A percentile compares a stretch with the other conserved stretches of the same genome.
Conservation (phyloP, 805 yeast species). For the Candida sakaeoensis region DNA sequence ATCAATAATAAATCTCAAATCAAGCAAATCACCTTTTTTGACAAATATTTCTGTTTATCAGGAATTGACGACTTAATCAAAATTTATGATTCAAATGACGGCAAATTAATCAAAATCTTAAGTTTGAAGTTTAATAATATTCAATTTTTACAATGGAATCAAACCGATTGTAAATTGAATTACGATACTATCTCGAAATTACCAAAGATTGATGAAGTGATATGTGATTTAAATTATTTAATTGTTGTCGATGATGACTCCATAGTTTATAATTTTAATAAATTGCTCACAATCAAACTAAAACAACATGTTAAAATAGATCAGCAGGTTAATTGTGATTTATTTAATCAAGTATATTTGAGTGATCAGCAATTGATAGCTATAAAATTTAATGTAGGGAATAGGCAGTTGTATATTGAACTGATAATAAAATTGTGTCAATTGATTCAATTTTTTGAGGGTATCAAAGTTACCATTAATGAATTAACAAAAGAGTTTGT, state of each 20-base stretch:
- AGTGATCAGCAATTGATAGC: slow-evolving; percentile 13
- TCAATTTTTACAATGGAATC: slow-evolving; percentile 18
- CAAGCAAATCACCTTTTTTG: slow-evolving; percentile 27
- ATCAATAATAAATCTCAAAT: slow-evolving; percentile 34
- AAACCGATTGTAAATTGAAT: not conserved
- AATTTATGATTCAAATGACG: slow-evolving; percentile 45
- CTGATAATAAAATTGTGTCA: slow-evolving; percentile 23
- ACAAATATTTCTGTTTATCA: slow-evolving; percentile 38
- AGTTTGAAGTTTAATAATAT: slow-evolving; percentile 16
- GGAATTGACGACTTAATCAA: slow-evolving; percentile 42
- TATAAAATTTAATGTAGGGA: slow-evolving; percentile 13
- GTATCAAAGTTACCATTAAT: slow-evolving; percentile 19
- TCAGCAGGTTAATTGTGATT: slow-evolving; percentile 14
- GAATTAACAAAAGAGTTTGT: slow-evolving; percentile 18
- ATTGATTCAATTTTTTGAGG: slow-evolving; percentile 21
- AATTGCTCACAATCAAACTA: slow-evolving; percentile 22
- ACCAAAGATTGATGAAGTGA: slow-evolving; percentile 29
- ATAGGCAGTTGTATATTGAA: slow-evolving; percentile 17
- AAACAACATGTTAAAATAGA: slow-evolving; percentile 12
- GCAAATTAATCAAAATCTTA: slow-evolving; percentile 31
- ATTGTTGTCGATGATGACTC: slow-evolving; percentile 19
- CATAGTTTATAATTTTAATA: slow-evolving; percentile 30
- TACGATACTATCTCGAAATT: slow-evolving; percentile 18
- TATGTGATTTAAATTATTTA: slow-evolving; percentile 18
- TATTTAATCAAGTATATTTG: slow-evolving; percentile 26